Base-by-base conservation (phyloP, 1,284 basidiomycete genomes). In the Leccinum variabile region DNA sequence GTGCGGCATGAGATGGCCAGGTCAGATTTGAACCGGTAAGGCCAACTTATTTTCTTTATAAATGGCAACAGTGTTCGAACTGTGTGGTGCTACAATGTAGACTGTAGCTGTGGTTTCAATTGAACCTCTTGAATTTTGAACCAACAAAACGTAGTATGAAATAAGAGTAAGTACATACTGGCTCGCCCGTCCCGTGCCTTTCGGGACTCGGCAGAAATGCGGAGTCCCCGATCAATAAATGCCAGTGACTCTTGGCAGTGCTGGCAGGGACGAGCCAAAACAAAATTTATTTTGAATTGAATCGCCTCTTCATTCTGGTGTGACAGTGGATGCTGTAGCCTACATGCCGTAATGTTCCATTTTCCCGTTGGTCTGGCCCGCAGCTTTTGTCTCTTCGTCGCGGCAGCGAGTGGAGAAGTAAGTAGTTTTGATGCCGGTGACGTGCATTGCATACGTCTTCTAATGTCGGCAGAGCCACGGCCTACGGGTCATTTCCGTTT, bases 321-420 rank as follows among this genome's bases (percentile, higher is more conserved):
- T 54, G 62, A 56, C 63, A 62, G 59, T 25, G 56, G 49, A 59
- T 32, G 30, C 14, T 14, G 14, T 22, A 22, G 18, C 18, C 39
- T 14, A 14, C 5, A 3, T 60, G 8, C n/a, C 64, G 64, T 66
- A 66, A 66, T 33, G 5, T 28, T 66, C 28, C 54, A 54, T 66
- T 63, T 9, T 6, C 30, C 64, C 25, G 33, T 22, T 53, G 10
- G n/a, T 28, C 25, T 28, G 25, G 25, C 25, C 25, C 25, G 41
- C 35, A 8, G 8, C 37, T 58, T 59, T 65, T 59, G 32, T 59
- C 32, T 37, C n/a, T 44, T 54, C n/a, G 46, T 49, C 46, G 56
- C 57, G 59, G 44, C 22, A 49, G 56, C 50, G 52, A 37, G 30
- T 14, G 13, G 5, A 52, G 35, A 37, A 7, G 35, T 9, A 49